Conservation (phyloP, 1,284 basidiomycete genomes). For the Pterulicium gracile region DNA sequence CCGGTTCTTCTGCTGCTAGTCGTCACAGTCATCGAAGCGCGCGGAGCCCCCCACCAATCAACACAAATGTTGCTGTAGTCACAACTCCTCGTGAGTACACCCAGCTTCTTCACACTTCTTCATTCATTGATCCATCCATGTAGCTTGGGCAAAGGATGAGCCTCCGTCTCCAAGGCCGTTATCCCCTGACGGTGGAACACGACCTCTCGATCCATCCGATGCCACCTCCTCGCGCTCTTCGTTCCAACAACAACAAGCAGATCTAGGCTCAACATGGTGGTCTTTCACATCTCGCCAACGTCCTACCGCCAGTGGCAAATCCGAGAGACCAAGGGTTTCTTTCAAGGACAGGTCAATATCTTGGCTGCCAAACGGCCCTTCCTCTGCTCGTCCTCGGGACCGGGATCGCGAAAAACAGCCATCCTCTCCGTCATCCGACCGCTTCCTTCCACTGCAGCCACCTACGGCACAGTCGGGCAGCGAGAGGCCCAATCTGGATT, state of each 20-base stretch:
- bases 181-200: slow-evolving; percentile 17
- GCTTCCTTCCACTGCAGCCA: neutral
- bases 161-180: slow-evolving; percentile 60
- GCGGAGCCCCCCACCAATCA: slow-evolving; percentile 1
- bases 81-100: slow-evolving; percentile 57
- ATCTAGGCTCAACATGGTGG: slow-evolving; percentile 53
- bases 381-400: no score
- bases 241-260: slow-evolving; percentile 20
- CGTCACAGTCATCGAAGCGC: neutral
- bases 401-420: no score
- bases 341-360: slow-evolving; percentile 31
- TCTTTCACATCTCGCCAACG: slow-evolving; percentile 31
- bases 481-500: slow-evolving; percentile 13
- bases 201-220: slow-evolving; percentile 31
- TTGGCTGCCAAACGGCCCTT: slow-evolving; percentile 30
- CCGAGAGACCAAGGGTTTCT: slow-evolving; percentile 17
- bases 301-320: slow-evolving; percentile 13
- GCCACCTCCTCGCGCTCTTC: slow-evolving; percentile 38
- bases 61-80: slow-evolving; percentile 38
- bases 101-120: slow-evolving; percentile 10
- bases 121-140: slow-evolving; percentile 11
- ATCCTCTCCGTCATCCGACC: slow-evolving; percentile 16
- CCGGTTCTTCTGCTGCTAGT: neutral
- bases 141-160: slow-evolving; percentile 76
- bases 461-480: no score